Percentiles rank a stretch among this genome's conserved stretches.
Evolutionary conservation across 2,329 filamentous ascomycete genomes (phyloP).

Genomic region (Proliferodiscus dingleyae): DNA sequence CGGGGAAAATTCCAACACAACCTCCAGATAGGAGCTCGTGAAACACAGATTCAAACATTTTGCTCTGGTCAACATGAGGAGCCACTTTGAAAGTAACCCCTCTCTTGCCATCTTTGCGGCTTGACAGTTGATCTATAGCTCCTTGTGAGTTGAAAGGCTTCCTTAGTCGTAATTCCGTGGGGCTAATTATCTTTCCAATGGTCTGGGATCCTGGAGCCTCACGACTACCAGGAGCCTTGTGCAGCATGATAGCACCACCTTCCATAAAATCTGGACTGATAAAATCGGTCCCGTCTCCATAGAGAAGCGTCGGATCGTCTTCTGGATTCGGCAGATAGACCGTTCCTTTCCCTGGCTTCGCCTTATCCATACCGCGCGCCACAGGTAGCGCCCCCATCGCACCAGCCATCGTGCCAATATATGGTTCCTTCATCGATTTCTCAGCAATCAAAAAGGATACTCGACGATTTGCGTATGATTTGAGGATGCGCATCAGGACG

Average conservation of each 20-base stretch:
- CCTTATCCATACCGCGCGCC: conserved; percentile 78
- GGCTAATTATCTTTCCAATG: conserved; percentile 8
- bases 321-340: conserved; percentile 49
- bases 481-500: conserved; percentile 81
- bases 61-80: conserved; percentile 87
- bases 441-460: conserved; percentile 89
- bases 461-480: conserved; percentile 67
- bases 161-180: conserved; percentile 8
- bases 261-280: conserved; percentile 6
- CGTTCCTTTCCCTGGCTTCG: conserved; percentile 68
- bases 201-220: not conserved
- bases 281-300: conserved; percentile 16
- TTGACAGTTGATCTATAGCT: conserved; percentile 8
- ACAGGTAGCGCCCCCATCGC: conserved; percentile 83
- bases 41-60: conserved; percentile 91
- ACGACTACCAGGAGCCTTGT: not conserved
- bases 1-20: conserved; percentile 93
- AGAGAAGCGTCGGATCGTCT: not conserved
- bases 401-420: conserved; percentile 78
- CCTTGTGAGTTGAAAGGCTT: conserved; percentile 7
- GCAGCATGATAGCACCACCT: conserved; percentile 14
- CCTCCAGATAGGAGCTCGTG: conserved; percentile 73
- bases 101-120: conserved; percentile 3
- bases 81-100: conserved; percentile 82
- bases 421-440: conserved; percentile 77